Evolutionary conservation across 345 rosid species (phyloP), one percentile per base, ranked within the genome.

Genomic region (Populus pruinosa): DNA sequence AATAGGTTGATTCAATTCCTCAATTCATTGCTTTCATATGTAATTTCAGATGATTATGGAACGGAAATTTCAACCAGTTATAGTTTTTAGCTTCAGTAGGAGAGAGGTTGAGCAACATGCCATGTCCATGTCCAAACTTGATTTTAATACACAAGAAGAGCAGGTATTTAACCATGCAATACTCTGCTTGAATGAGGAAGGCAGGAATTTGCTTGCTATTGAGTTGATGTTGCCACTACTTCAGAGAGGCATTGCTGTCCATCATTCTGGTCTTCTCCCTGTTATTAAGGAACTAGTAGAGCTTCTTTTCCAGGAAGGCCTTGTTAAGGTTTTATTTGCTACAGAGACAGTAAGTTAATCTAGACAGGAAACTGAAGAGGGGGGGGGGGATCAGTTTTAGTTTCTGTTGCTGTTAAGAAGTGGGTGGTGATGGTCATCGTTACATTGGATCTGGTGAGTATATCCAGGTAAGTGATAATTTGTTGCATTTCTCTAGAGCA

Each of bases 231-330:
- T 96, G 87, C 99, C 98, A 5, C 90, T 96, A 39, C 97, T 93
- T 78, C 88, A 92, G 87, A 94, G 98, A 77, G 99, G 99, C 78
- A 92, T 96, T 84, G 97, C 98, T 47, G 97, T 96, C 47, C 99
- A 96, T 85, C 99, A 93, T 87, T 96, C 97, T 83, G 99, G 99
- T 71, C 97, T 96, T 77, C 98, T 96, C 86, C 99, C 97, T 78
- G 98, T 96, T 78, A 89, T 93, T 83, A 96, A 96, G 86, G 99
- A 96, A 86, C 84, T 96, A 77, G 99, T 96, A 47, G 98, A 96
- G 87, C 98, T 96, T 84, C 97, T 96, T 82, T 96, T 96, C 81
- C 98, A 96, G 82, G 98, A 96, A 91, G 99, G 99, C 86, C 95
- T 96, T 85, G 97, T 96, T 21, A 96, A 96, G 85, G 99, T 97